Evolutionary conservation across 495 filamentous ascomycete species (phyloP).

Genomic region (Chaetomium cochliodes): DNA sequence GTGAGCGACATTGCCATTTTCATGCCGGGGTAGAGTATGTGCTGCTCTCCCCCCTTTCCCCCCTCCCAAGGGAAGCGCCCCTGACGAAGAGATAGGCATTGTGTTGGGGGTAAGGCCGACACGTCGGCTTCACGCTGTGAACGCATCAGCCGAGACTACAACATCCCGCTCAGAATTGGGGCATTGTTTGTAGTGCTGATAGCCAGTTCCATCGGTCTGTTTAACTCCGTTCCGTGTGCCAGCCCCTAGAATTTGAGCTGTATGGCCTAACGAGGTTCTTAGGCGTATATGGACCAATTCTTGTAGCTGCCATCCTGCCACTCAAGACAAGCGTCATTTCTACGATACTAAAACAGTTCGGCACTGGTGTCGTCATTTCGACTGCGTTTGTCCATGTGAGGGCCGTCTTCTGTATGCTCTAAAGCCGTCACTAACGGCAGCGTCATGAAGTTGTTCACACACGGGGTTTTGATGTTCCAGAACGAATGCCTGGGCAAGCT

Average conservation of each 20-base stretch:
- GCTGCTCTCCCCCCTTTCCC: too few species aligned
- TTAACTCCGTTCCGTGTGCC: background rate
- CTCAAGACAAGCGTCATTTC: background rate
- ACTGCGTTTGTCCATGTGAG: constrained; percentile 69
- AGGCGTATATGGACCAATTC: constrained; percentile 26
- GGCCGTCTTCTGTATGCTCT: background rate
- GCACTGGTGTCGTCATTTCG: constrained; percentile 69
- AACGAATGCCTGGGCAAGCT: constrained; percentile 63
- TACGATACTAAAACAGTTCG: constrained; percentile 62
- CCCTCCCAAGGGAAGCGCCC: too few species aligned
- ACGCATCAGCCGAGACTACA: constrained; percentile 53
- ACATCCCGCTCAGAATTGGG: constrained; percentile 58
- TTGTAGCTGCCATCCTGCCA: background rate
- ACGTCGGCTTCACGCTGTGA: constrained; percentile 35
- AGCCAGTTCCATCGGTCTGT: constrained; percentile 42
- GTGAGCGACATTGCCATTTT: constrained; percentile 53
- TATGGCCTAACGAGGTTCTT: too few species aligned
- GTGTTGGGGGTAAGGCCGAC: constrained; percentile 38
- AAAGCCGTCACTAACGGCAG: background rate
- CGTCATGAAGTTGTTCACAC: constrained; percentile 55
- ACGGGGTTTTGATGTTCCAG: constrained; percentile 62
- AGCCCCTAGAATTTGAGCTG: too few species aligned
- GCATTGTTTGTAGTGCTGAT: constrained; percentile 54
- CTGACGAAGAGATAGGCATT: constrained; percentile 41
- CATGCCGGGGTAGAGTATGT: constrained; percentile 64